A percentile compares a stretch with the other conserved stretches of the same genome.
These are phyloP conservation scores for Aschersonia sp. DNA, from an alignment of 2,329 filamentous ascomycete genomes.

Conservation along the genomic window DNA sequence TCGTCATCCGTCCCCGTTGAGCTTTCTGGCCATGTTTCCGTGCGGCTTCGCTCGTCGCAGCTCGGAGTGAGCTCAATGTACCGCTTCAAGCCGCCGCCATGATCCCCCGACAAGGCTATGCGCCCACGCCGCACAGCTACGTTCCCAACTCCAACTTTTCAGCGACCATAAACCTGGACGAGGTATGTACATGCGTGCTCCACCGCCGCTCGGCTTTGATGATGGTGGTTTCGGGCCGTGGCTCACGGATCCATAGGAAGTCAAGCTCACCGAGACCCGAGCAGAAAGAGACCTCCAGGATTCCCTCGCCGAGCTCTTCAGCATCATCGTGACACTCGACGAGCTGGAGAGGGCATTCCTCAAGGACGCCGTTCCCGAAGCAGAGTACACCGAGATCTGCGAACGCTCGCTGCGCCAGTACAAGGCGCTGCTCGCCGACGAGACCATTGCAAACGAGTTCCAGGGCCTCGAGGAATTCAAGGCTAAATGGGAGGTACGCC, in stretches of 20 bases:
- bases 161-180: slow-evolving; percentile 84
- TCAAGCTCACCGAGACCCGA: slow-evolving; percentile 75
- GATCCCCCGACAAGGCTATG: slow-evolving; percentile 57
- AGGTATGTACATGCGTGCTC: slow-evolving; percentile 41
- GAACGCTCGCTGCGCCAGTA: slow-evolving; percentile 90
- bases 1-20: not conserved
- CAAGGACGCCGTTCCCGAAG: slow-evolving; percentile 83
- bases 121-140: slow-evolving; percentile 82
- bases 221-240: not conserved
- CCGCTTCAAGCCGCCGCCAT: slow-evolving; percentile 23
- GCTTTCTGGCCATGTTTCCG: not conserved
- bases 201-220: not conserved
- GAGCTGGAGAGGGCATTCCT: slow-evolving; percentile 93
- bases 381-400: slow-evolving; percentile 93
- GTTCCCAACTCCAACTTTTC: slow-evolving; percentile 71
- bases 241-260: slow-evolving; percentile 46
- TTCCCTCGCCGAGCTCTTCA: slow-evolving; percentile 92
- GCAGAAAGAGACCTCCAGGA: slow-evolving; percentile 89
- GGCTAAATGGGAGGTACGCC: slow-evolving; percentile 66
- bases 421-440: slow-evolving; percentile 82
- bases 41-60: not conserved
- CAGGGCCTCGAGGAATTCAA: slow-evolving; percentile 85
- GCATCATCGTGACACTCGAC: slow-evolving; percentile 90
- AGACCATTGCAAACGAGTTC: slow-evolving; percentile 79
- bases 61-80: slow-evolving; percentile 11